Conservation (phyloP, 2,329 filamentous ascomycete genomes). For the Verticillium longisporum region DNA sequence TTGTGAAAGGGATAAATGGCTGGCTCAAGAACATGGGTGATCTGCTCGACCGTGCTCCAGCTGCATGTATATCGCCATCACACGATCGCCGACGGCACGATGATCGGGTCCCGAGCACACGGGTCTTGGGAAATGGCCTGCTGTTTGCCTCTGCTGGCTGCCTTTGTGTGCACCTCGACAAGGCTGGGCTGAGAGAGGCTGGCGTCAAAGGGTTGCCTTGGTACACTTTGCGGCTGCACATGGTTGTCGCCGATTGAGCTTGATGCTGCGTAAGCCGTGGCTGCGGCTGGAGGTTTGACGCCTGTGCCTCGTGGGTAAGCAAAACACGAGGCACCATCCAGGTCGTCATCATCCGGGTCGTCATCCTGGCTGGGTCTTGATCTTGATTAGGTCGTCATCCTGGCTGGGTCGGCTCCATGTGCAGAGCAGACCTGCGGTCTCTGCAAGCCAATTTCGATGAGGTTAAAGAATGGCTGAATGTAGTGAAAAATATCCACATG, state of each 20-base stretch:
- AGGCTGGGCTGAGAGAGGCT: not conserved
- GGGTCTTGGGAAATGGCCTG: not conserved
- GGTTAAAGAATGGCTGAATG: too few species aligned
- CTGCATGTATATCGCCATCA: not conserved
- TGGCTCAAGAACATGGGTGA: too few species aligned
- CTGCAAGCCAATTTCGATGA: too few species aligned
- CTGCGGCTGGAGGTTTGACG: not conserved
- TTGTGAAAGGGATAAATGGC: too few species aligned
- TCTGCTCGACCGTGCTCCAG: not conserved
- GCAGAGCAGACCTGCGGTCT: not conserved
- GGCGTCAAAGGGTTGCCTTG: not conserved
- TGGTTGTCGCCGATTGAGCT: not conserved
- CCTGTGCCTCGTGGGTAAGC: not conserved
- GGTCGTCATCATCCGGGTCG: not conserved
- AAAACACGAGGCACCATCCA: not conserved
- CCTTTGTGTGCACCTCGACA: too few species aligned
- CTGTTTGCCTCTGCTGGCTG: not conserved
- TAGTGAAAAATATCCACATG: too few species aligned
- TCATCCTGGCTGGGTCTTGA: too few species aligned
- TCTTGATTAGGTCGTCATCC: too few species aligned
- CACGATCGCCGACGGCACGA: not conserved
- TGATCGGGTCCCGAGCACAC: not conserved
- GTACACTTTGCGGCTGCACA: not conserved
- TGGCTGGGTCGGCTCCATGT: not conserved
- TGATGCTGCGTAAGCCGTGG: not conserved